Evolutionary conservation across 2,329 filamentous ascomycete species (phyloP).

Genomic region (Cercospora brassicicola): DNA sequence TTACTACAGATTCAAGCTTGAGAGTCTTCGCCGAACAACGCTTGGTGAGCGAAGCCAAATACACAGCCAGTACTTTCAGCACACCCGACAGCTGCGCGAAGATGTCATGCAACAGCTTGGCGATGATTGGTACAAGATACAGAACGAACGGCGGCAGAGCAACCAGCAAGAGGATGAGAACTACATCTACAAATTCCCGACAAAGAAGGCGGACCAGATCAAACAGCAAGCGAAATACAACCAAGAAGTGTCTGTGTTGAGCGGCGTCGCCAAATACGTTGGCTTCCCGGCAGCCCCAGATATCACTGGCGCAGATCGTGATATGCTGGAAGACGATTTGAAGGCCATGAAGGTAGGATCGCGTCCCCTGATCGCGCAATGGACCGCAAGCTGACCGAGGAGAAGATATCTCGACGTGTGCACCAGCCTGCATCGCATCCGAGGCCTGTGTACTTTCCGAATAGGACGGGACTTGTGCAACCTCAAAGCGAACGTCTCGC

Average conservation of each 20-base stretch:
- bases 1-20: slow-evolving; percentile 70
- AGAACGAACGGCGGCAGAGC: slow-evolving; percentile 77
- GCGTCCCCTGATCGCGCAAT: not conserved
- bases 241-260: slow-evolving; percentile 85
- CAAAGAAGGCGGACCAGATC: slow-evolving; percentile 73
- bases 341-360: slow-evolving; percentile 80
- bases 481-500: slow-evolving; percentile 38
- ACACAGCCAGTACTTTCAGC: slow-evolving; percentile 87
- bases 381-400: slow-evolving; percentile 13
- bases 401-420: slow-evolving; percentile 32
- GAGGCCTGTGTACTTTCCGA: slow-evolving; percentile 29
- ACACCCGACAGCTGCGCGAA: slow-evolving; percentile 79
- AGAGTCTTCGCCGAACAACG: slow-evolving; percentile 71
- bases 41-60: slow-evolving; percentile 82
- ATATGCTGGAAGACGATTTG: slow-evolving; percentile 82
- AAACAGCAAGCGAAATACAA: slow-evolving; percentile 89
- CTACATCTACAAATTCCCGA: slow-evolving; percentile 78
- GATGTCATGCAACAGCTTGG: slow-evolving; percentile 76
- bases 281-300: slow-evolving; percentile 94
- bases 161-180: slow-evolving; percentile 78
- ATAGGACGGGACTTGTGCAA: slow-evolving; percentile 24
- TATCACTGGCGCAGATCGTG: slow-evolving; percentile 68
- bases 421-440: slow-evolving; percentile 25
- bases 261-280: slow-evolving; percentile 89
- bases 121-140: slow-evolving; percentile 88